Base-by-base conservation (phyloP, 1,284 basidiomycete genomes). In the Boletellus dicymbophilus region DNA sequence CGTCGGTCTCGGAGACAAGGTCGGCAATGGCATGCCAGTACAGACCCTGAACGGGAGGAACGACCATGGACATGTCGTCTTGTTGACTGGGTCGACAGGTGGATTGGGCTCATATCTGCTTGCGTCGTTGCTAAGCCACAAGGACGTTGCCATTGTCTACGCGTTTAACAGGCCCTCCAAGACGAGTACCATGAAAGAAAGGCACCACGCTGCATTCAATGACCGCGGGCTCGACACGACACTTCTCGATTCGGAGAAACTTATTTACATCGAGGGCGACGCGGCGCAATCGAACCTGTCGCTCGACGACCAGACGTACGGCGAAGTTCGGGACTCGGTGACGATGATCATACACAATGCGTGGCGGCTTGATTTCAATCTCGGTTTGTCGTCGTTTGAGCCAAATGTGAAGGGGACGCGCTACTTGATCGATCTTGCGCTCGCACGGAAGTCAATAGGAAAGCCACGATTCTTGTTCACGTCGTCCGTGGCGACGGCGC, bases 311-410 rank as follows among this genome's bases (percentile, higher is more conserved):
- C 22, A 38, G 11, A 46, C 58, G 13, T 65, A 62, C 26, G 48
- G 51, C 5, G 48, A 65, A 53, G 56, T 71, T 21, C 57, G 54
- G 6, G 36, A 53, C 30, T 53, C 57, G 15, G 52, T 62, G 11
- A 67, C 65, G 1, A 30, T 56, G 22, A 59, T 71, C 37, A 58
- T 69, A 8, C 69, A 69, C 44, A 62, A 58, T 15, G 70, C 65
- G 1, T 74, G 68, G 66, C 57, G 63, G 1, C 56, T 72, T 4
- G 65, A 75, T 54, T 74, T 73, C 55, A 72, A 72, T 16, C 52
- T 72, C 1, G 54, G 59, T 6, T 44, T 72, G 13, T 52, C 60
- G 3, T 72, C 71, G 3, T 70, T 71, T 37, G 71, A 71, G 40
- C 53, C 62, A 0, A 59, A 67, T 28, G 50, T 73, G 7, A 49